These are phyloP conservation scores for Tolypocladium ophioglossoides DNA, from an alignment of 2,329 filamentous ascomycete species.

Conservation along the genomic window DNA sequence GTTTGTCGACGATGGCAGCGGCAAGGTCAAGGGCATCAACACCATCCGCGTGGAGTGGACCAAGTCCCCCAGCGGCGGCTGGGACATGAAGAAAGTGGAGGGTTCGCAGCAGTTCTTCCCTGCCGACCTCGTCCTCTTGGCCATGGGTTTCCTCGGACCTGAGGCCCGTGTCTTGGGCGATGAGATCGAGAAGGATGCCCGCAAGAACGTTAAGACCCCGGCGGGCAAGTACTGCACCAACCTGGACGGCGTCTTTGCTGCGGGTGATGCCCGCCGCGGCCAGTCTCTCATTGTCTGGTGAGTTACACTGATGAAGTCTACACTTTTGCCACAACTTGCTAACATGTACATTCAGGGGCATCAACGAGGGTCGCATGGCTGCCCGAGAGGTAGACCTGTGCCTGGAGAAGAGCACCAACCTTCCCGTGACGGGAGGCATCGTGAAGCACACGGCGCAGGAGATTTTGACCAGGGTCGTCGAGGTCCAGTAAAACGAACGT, in stretches of 20 bases:
- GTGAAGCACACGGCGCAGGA: slow-evolving; percentile 73
- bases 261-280: slow-evolving; percentile 88
- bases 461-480: slow-evolving; percentile 34
- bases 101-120: slow-evolving; percentile 94
- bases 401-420: slow-evolving; percentile 66
- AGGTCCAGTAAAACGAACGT: slow-evolving; percentile 4
- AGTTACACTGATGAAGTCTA: slow-evolving; percentile 22
- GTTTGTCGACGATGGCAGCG: slow-evolving; percentile 80
- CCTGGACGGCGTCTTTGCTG: slow-evolving; percentile 79
- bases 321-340: slow-evolving; percentile 12
- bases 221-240: slow-evolving; percentile 84
- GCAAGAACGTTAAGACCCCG: slow-evolving; percentile 94
- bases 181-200: slow-evolving; percentile 80
- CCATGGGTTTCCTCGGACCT: slow-evolving; percentile 94
- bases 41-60: slow-evolving; percentile 95
- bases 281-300: slow-evolving; percentile 95
- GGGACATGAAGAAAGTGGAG: slow-evolving; percentile 98
- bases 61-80: slow-evolving; percentile 76
- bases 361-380: slow-evolving; percentile 91
- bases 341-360: slow-evolving; percentile 52
- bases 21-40: slow-evolving; percentile 91
- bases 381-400: slow-evolving; percentile 86
- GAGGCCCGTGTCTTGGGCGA: slow-evolving; percentile 81
- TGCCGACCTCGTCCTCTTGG: slow-evolving; percentile 84
- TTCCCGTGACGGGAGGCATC: slow-evolving; percentile 89